Evolutionary conservation across 805 yeast species (phyloP).

Genomic region (Lipomyces sp.): DNA sequence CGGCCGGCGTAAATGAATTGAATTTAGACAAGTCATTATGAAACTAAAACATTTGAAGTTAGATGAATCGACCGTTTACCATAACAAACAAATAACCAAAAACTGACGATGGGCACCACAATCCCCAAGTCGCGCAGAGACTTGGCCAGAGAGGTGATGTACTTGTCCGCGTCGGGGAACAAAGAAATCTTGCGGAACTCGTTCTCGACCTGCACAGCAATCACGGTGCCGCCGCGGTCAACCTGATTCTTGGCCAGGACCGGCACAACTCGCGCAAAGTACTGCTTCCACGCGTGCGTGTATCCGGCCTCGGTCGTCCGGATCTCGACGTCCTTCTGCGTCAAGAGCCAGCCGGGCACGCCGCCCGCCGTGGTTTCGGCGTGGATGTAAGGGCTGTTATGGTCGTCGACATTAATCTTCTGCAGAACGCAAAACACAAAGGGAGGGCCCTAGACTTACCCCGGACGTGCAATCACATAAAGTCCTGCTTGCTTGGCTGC

Average conservation of each 20-base stretch:
- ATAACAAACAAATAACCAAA: neutral
- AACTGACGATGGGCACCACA: constrained; percentile 16
- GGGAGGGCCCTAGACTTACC: constrained; percentile 6
- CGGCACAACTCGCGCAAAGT: constrained; percentile 10
- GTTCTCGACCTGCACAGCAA: constrained; percentile 21
- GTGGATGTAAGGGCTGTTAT: constrained; percentile 15
- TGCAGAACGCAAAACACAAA: neutral
- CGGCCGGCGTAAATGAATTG: constrained; percentile 9
- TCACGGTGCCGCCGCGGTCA: constrained; percentile 13
- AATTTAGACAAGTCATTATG: constrained; percentile 15
- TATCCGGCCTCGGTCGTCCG: constrained; percentile 8
- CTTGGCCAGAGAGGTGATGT: constrained; percentile 6
- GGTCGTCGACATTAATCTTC: neutral
- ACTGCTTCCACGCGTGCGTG: constrained; percentile 14
- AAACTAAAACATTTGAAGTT: constrained; percentile 12
- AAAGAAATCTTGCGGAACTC: constrained; percentile 1
- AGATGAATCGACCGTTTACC: neutral
- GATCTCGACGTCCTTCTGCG: constrained; percentile 7
- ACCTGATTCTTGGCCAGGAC: constrained; percentile 18
- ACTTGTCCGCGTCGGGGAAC: constrained; percentile 9
- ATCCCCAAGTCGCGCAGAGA: constrained; percentile 7
- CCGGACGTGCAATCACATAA: constrained; percentile 21
- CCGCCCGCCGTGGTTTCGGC: constrained; percentile 23
- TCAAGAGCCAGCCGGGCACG: constrained; percentile 17
- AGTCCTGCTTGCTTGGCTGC: constrained; percentile 20